phyloP scores from a whole-genome alignment of 768 basidiomycete genomes.

The Russula griseocarnosa region DNA sequence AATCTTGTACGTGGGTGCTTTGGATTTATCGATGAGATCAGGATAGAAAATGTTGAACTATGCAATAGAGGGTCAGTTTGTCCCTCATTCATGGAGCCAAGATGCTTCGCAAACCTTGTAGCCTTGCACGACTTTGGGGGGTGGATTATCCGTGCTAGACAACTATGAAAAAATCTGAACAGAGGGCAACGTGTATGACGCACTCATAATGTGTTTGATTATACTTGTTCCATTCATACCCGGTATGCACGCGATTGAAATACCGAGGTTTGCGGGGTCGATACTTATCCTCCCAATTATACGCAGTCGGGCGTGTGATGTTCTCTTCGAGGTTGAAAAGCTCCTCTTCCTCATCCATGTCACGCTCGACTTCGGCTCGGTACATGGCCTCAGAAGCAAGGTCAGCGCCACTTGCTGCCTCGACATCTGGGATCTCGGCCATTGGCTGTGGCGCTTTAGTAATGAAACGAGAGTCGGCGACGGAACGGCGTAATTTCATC shows the following conservation, averaged over 20 bases:
- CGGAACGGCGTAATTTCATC: constrained; percentile 74
- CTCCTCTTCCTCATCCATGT: constrained; percentile 95
- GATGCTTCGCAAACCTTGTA: constrained; percentile 64
- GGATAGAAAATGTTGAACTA: constrained; percentile 98
- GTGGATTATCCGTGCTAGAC: constrained; percentile 90
- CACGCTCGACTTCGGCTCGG: constrained; percentile 85
- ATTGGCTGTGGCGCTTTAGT: constrained; percentile 63
- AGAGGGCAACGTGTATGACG: constrained; percentile 35
- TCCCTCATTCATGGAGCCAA: constrained; percentile 18
- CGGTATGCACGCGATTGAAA: constrained; percentile 98
- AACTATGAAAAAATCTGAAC: constrained; percentile 28
- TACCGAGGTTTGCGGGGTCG: constrained; percentile 95
- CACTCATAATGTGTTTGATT: constrained; percentile 99
- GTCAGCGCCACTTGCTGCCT: constrained; percentile 61
- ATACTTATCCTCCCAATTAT: constrained; percentile 99
- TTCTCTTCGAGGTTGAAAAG: constrained; percentile 92
- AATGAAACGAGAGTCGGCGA: constrained; percentile 85
- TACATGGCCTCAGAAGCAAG: constrained; percentile 88
- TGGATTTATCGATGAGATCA: constrained; percentile 96
- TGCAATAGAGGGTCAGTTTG: constrained; percentile 19
- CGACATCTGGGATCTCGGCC: constrained; percentile 54
- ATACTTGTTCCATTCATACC: constrained; percentile 99
- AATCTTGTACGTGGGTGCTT: constrained; percentile 95
- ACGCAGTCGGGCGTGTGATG: constrained; percentile 74
- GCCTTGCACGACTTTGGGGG: constrained; percentile 98